Base-by-base conservation (phyloP, 2,329 filamentous ascomycete genomes). In the Colletotrichum somersetense region DNA sequence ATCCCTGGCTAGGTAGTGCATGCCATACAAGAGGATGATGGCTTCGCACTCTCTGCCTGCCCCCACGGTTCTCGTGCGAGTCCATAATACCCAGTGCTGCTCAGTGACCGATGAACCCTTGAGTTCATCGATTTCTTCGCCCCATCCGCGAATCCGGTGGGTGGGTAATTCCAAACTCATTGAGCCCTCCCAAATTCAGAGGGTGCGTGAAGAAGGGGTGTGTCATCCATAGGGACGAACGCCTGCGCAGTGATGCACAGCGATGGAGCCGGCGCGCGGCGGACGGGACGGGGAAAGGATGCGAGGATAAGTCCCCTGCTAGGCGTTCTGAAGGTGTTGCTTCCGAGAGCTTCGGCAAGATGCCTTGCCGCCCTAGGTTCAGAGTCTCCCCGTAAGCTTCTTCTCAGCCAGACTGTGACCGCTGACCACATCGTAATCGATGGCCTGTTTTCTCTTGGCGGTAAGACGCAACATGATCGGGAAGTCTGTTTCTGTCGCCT, bases 171-270 rank as follows among this genome's bases (percentile, higher is more conserved):
- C 11, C 26, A n/a, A 44, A 16, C n/a, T 16, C 35, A 58, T 68
- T 35, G 35, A 52, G 5, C 10, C 48, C 52, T 8, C 40, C 38
- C 46, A n/a, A 53, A 52, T 35, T 30, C 66, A 46, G 52, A 58
- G 23, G 64, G 68, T 62, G 58, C 58, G 26, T 40, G 64, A 44
- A 12, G 14, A 44, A 12, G 14, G 35, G 35, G 5, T 30, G 30
- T 30, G 38, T 11, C 40, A 18, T 14, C 20, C 48, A 65, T 69
- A 59, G 59, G 69, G 66, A 69, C 55, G 59, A 69, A 72, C 69
- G 66, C 46, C 66, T 69, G 66, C 59, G 64, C 46, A 18, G 33
- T 26, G 55, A 66, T 69, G 66, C 59, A 69, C 46, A 18, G 33
- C n/a, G 59, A 72, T 69, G 59, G 69, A 65, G 66, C 53, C 53